Conservation (phyloP, 805 yeast genomes). For the Candida corydali region DNA sequence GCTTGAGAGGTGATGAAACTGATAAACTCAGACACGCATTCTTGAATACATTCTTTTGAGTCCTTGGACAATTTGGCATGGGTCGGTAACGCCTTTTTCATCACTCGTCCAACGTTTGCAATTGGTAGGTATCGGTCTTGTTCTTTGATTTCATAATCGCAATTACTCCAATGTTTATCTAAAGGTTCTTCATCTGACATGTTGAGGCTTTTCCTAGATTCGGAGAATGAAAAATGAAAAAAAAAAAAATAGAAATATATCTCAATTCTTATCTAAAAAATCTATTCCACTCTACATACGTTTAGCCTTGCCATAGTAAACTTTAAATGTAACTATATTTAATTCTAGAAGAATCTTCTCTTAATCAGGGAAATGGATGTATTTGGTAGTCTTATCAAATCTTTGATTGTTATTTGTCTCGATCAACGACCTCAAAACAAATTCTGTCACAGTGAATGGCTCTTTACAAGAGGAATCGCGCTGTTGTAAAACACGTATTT, state of each 20-base stretch:
- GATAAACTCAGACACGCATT: conserved; percentile 78
- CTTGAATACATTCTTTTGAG: conserved; percentile 77
- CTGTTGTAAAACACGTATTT: too few species aligned
- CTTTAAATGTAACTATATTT: too few species aligned
- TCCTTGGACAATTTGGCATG: conserved; percentile 77
- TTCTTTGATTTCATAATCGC: conserved; percentile 41
- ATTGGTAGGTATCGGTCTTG: conserved; percentile 42
- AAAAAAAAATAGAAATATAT: conserved; percentile 4
- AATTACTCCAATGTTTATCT: conserved; percentile 17
- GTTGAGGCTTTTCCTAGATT: conserved; percentile 2
- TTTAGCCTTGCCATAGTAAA: conserved; percentile 9
- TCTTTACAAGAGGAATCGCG: too few species aligned
- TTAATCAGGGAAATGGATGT: too few species aligned
- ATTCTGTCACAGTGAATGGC: too few species aligned
- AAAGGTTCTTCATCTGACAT: conserved; percentile 6
- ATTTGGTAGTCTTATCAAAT: too few species aligned
- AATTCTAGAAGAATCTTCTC: too few species aligned
- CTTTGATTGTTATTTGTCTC: too few species aligned
- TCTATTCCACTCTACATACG: background rate
- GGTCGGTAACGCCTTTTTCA: conserved; percentile 69
- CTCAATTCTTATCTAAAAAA: background rate
- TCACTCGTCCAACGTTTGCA: conserved; percentile 60
- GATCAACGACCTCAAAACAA: too few species aligned
- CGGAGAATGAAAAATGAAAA: conserved; percentile 3
- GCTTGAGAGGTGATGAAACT: conserved; percentile 81